A percentile compares a stretch with the other conserved stretches of the same genome.
Evolutionary conservation across 1,284 basidiomycete genomes (phyloP).

Genomic region (Cerioporus squamosus): DNA sequence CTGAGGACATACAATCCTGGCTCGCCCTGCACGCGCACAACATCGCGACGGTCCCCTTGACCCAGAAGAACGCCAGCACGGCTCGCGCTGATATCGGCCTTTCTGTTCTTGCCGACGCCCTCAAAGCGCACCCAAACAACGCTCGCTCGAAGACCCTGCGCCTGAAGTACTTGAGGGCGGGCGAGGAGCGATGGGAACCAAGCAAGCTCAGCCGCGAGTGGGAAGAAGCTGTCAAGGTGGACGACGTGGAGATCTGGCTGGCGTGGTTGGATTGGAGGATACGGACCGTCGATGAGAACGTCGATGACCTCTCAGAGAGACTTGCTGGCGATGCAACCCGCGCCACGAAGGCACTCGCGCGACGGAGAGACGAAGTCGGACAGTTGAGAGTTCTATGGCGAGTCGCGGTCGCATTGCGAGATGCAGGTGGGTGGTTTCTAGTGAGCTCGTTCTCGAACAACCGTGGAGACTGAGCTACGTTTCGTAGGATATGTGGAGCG

Average conservation of each 20-base stretch:
- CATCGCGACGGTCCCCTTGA: constrained; percentile 57
- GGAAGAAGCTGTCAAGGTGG: constrained; percentile 64
- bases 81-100: constrained; percentile 71
- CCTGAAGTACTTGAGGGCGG: constrained; percentile 69
- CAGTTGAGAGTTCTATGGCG: constrained; percentile 75
- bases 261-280: constrained; percentile 81
- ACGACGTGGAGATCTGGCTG: constrained; percentile 61
- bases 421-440: constrained; percentile 80
- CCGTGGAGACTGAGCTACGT: not conserved
- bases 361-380: constrained; percentile 50
- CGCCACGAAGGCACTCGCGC: constrained; percentile 43
- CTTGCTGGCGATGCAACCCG: constrained; percentile 53
- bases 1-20: constrained; percentile 63
- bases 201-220: constrained; percentile 65
- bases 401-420: constrained; percentile 65
- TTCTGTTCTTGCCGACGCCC: constrained; percentile 68
- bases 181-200: constrained; percentile 71
- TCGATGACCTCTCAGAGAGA: constrained; percentile 50
- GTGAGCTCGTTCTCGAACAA: too few relatives aligned
- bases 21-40: constrained; percentile 66
- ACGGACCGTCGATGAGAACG: too few relatives aligned
- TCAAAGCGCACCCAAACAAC: constrained; percentile 59
- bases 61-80: constrained; percentile 67
- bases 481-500: constrained; percentile 53
- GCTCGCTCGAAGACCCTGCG: constrained; percentile 51